These are phyloP conservation scores for Boletus coccyginus DNA, from an alignment of 768 basidiomycete genomes.

Conservation along the genomic window DNA sequence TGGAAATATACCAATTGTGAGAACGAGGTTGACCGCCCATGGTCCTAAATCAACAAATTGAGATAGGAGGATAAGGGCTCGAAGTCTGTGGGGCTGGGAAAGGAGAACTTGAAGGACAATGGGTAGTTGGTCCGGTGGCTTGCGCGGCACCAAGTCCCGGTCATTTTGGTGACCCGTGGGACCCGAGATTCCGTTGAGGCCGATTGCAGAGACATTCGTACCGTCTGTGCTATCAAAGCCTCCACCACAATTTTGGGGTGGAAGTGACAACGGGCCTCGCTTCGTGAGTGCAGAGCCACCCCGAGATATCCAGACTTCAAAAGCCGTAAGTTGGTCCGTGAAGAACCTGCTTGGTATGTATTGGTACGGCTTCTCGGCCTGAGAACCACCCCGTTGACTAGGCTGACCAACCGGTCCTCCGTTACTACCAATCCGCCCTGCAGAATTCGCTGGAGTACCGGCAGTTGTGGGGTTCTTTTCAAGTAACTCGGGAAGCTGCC, in stretches of 20 bases:
- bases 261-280: constrained; percentile 72
- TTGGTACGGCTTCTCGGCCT: constrained; percentile 50
- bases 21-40: constrained; percentile 95
- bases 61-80: constrained; percentile 92
- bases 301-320: constrained; percentile 97
- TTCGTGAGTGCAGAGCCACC: constrained; percentile 83
- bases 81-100: constrained; percentile 92
- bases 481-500: constrained; percentile 87
- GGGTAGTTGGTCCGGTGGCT: constrained; percentile 95
- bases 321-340: constrained; percentile 93
- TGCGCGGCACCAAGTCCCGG: constrained; percentile 67
- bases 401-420: constrained; percentile 18
- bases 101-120: constrained; percentile 97
- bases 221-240: constrained; percentile 25
- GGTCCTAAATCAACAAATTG: constrained; percentile 98
- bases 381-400: constrained; percentile 20
- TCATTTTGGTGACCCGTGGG: constrained; percentile 17
- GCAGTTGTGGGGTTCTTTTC: constrained; percentile 33
- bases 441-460: constrained; percentile 21
- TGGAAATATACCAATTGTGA: constrained; percentile 97
- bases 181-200: constrained; percentile 15
- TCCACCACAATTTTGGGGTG: constrained; percentile 41
- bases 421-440: constrained; percentile 8
- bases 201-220: constrained; percentile 8
- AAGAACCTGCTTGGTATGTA: constrained; percentile 93